Evolutionary conservation across 371 early-diverging fungal species (phyloP), one percentile per base, ranked within the genome.

Genomic region (Zancudomyces culisetae): DNA sequence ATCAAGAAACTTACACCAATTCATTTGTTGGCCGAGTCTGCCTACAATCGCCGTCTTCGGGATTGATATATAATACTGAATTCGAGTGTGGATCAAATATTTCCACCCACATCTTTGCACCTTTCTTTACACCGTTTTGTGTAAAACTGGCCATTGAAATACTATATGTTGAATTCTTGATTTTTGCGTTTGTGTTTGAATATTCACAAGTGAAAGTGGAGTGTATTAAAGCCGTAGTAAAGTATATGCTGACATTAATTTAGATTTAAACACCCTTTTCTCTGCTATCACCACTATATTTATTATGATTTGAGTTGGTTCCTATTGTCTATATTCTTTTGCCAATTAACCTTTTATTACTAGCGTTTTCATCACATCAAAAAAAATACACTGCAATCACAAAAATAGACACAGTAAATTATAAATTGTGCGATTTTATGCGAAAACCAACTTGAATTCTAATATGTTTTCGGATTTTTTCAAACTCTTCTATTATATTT

Each of bases 11-110:
- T 65, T 59, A 59, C 27, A 61, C 35, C 41, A 45, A 43, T 13
- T 23, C 39, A 24, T 51, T 13, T 18, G 29, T 28, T 15, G 40
- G 49, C 35, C 13, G 53, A 43, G 15, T 27, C 12, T 12, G 15
- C 3, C 43, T 18, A 39, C 40, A 23, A 41, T 24, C 22, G 42
- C 23, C 49, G 21, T 45, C 61, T 69, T 55, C 83, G 49, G 76
- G 70, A 66, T 92, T 87, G 49, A 84, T 85, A 55, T 80, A 92
- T 60, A 86, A 86, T 0, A 74, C 71, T 45, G 74, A 74, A 29
- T 71, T 68, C 6, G 85, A 76, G 63, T 85, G 80, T 20, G 88
- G 89, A 70, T 90, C 89, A 22, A 64, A 70, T 48, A 91, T 80
- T 64, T 85, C 81, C 43, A 83, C 74, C 84, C 85, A 90, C 4